These are phyloP conservation scores for Acarospora socialis DNA, from an alignment of 2,329 filamentous ascomycete species.

Conservation along the genomic window DNA sequence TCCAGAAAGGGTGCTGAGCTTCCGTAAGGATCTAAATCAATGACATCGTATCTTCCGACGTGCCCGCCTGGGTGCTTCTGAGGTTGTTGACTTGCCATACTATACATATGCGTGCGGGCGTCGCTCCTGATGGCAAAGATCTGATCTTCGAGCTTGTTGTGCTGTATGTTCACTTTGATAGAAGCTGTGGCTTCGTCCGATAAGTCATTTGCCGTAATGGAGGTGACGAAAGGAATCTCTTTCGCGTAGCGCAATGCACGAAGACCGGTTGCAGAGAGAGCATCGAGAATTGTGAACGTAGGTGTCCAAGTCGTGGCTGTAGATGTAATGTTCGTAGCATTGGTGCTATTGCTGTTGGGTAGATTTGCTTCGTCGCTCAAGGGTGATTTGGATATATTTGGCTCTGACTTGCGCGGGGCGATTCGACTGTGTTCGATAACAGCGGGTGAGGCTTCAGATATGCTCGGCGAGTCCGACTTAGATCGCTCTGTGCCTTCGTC, in stretches of 20 bases:
- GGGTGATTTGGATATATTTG: no score
- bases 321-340: no score
- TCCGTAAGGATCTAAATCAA: slow-evolving; percentile 92
- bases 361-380: no score
- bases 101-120: slow-evolving; percentile 85
- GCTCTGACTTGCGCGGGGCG: no score
- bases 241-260: slow-evolving; percentile 82
- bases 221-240: slow-evolving; percentile 73
- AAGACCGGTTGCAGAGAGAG: slow-evolving; percentile 83
- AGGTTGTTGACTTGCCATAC: slow-evolving; percentile 34
- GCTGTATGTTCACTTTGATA: slow-evolving; percentile 70
- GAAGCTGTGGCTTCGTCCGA: slow-evolving; percentile 61
- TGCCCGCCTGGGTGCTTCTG: slow-evolving; percentile 24
- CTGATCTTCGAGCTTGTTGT: slow-evolving; percentile 61
- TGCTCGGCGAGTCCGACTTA: no score
- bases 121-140: slow-evolving; percentile 66
- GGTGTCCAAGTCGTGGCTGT: slow-evolving; percentile 20
- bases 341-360: no score
- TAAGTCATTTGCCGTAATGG: slow-evolving; percentile 80
- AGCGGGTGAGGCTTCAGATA: no score
- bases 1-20: slow-evolving; percentile 88
- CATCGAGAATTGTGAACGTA: slow-evolving; percentile 77
- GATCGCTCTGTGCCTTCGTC: no score
- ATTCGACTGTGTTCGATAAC: no score
- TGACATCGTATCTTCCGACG: slow-evolving; percentile 65